Base-by-base conservation (phyloP, 345 rosid species). In the Orychophragmus violaceus region DNA sequence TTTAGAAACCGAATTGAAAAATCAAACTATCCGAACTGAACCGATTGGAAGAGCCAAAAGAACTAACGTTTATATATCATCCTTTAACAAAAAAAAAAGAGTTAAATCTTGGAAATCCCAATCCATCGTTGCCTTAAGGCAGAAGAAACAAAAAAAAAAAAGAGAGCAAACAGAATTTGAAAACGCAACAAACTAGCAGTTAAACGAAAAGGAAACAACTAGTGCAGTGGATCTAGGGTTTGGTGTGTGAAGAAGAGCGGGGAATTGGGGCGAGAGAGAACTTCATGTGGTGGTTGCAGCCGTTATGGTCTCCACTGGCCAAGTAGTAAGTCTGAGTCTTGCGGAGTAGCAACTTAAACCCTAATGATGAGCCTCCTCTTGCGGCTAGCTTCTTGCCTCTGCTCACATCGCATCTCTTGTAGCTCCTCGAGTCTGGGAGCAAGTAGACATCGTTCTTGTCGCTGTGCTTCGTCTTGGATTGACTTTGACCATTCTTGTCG, bases 341-440 rank as follows among this genome's bases (percentile, higher is more conserved):
- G 5, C 27, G 59, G 50, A 64, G 49, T 51, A 51, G 69, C 36
- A 64, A 51, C 60, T 24, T 64, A 57, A 64, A 64, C 8, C 68
- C 58, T 33, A 5, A 5, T 32, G 56, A 48, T 22, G 39, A 54
- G 37, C 59, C 59, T 54, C 39, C 39, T 49, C 68, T 24, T 35
- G 48, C 24, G 11, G 3, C 17, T 50, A 64, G 48, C 48, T 64
- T 50, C 48, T 35, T 50, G 3, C 48, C 59, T 64, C 24, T 23
- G 8, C 8, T 16, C 16, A 49, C 30, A 64, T 64, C 59, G 25
- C 68, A 64, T 64, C 58, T 49, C 19, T 29, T 50, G 59, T 49
- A 64, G 35, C 68, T 64, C 17, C n/a, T 33, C 32, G 10, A 22
- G 17, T 64, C 48, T 5, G 24, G 35, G 32, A 64, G 35, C 48